Base-by-base conservation (phyloP, 2,329 filamentous ascomycete species). In the Didymella segeticola region DNA sequence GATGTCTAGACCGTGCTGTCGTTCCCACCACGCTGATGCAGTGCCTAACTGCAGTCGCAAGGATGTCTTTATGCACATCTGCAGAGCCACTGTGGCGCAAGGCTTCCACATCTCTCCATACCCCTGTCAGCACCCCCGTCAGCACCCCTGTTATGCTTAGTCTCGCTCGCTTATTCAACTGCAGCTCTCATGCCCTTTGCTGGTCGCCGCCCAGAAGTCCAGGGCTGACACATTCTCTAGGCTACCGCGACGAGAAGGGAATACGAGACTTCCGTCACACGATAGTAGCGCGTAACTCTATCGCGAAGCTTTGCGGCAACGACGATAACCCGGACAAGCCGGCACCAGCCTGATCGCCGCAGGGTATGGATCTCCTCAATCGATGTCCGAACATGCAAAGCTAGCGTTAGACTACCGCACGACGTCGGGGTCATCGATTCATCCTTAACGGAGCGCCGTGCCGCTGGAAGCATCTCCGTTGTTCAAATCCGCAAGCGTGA, bases 331-430 rank as follows among this genome's bases (percentile, higher is more conserved):
- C 20, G 20, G 19, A 19, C 12, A 19, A 25, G 47, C 25, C n/a
- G 39, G 17, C 48, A 37, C 31, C 4, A 26, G 33, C 43, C 14
- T 15, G 38, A 54, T 43, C 30, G 42, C 30, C 22, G 27, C 55
- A 47, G 37, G 54, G 49, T 30, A 47, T 57, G 55, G 55, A 47
- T 57, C 55, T 50, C 50, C 55, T 47, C 55, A 53, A 33, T 57
- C 49, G 33, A 53, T 53, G 12, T 53, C 55, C 55, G 49, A 47
- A 43, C 19, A 30, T 39, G 45, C 43, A 26, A 10, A 33, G 38
- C 33, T 43, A 39, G 39, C 51, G 51, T 20, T 36, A n/a, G 54
- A 48, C 49, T 19, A 54, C 50, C 10, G 15, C 25, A 26, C 30
- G 41, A 46, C 34, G 31, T 47, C 49, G 37, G 30, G 36, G 45